Base-by-base conservation (phyloP, 2,329 filamentous ascomycete genomes). In the Aureobasidium uvarum region DNA sequence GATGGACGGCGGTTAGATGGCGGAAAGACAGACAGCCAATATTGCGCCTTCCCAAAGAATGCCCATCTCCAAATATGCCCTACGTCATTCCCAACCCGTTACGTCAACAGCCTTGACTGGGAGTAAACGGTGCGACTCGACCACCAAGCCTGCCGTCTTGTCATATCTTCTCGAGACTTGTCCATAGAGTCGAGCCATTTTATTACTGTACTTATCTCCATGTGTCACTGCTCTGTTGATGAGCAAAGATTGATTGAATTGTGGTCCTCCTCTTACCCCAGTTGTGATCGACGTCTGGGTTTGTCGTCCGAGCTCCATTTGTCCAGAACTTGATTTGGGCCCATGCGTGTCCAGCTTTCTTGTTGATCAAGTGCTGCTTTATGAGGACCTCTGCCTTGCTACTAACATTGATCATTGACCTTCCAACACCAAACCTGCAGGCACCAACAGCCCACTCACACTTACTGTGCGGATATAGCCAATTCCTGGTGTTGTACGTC, bases 241-340 rank as follows among this genome's bases (percentile, higher is more conserved):
- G 62, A 38, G 8, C 28, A 33, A 18, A 28, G 25, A 56, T 64
- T 20, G 16, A 46, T 38, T 43, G 25, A n/a, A 41, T 55, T 28
- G 52, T 41, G 25, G 25, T 25, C 25, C 25, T 25, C 25, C 25
- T 25, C 25, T 25, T 25, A 39, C 52, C 52, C 52, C 52, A 55
- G 52, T 33, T 28, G 33, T 46, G 52, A 55, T 55, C 52, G 52
- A 55, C 52, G 36, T 41, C 52, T 23, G 52, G 52, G 14, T 28
- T 39, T 25, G 51, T 18, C 11, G 52, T 33, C 52, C 52, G 20
- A 55, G 52, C 52, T 55, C 14, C 14, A 31, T n/a, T 36, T 39
- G 52, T 55, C 52, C 52, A 55, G 52, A 55, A 55, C 52, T 14
- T 55, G 52, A 55, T 55, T 55, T 55, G 52, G 33, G 52, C 14